Conservation (phyloP, 2,329 filamentous ascomycete species). For the Macroventuria anomochaeta region DNA sequence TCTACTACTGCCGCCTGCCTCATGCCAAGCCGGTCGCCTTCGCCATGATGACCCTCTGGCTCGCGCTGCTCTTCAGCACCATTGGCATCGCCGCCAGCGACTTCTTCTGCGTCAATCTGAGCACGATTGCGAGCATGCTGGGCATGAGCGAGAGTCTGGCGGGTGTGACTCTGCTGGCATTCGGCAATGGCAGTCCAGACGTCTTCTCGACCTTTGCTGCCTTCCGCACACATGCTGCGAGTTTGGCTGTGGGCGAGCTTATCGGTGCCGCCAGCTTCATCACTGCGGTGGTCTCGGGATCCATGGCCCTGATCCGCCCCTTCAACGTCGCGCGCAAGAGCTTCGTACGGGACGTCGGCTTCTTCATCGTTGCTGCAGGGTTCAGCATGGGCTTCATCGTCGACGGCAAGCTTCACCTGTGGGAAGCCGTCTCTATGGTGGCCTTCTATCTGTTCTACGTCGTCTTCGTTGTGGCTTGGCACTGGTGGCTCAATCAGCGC, state of each 20-base stretch:
- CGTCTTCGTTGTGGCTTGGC: slow-evolving; percentile 84
- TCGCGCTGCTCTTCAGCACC: slow-evolving; percentile 89
- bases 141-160: slow-evolving; percentile 96
- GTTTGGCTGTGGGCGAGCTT: slow-evolving; percentile 91
- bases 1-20: slow-evolving; percentile 86
- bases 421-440: slow-evolving; percentile 93
- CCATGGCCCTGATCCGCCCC: slow-evolving; percentile 95
- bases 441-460: slow-evolving; percentile 92
- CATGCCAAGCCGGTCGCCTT: slow-evolving; percentile 79
- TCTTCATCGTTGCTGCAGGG: slow-evolving; percentile 84
- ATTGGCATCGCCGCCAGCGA: slow-evolving; percentile 98
- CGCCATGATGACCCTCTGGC: slow-evolving; percentile 77
- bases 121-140: slow-evolving; percentile 85
- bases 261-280: slow-evolving; percentile 97
- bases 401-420: slow-evolving; percentile 82
- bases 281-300: slow-evolving; percentile 92
- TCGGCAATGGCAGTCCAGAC: slow-evolving; percentile 97
- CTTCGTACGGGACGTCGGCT: slow-evolving; percentile 88
- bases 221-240: slow-evolving; percentile 96
- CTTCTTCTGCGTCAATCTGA: slow-evolving; percentile 97
- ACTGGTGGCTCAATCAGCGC: slow-evolving; percentile 78
- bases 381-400: slow-evolving; percentile 89
- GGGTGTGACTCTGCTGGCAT: slow-evolving; percentile 93
- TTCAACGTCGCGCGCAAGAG: slow-evolving; percentile 90
- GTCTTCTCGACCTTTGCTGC: slow-evolving; percentile 99